These are phyloP conservation scores for Epichloe coenophiala DNA, from an alignment of 2,329 filamentous ascomycete species.

Conservation along the genomic window DNA sequence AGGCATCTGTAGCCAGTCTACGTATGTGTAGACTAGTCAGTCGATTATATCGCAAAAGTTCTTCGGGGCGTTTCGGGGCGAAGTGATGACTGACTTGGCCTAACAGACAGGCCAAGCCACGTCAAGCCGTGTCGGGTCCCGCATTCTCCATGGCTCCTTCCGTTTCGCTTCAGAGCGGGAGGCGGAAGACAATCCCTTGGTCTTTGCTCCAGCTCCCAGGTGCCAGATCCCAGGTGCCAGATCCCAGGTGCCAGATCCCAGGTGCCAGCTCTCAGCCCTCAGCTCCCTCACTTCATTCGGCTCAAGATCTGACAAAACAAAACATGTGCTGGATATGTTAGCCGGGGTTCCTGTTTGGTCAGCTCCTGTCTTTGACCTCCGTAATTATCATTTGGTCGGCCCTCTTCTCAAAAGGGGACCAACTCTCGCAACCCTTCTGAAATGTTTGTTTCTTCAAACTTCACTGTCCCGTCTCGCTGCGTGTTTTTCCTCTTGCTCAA, in stretches of 20 bases:
- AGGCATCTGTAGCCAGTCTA: neutral
- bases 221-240: neutral
- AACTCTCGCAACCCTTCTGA: constrained; percentile 1
- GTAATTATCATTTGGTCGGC: constrained; percentile 1
- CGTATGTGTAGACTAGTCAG: neutral
- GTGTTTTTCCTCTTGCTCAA: neutral
- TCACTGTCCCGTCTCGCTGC: neutral
- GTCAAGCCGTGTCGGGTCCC: constrained; percentile 3
- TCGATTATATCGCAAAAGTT: neutral
- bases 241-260: too few relatives aligned
- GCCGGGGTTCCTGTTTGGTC: constrained; percentile 4
- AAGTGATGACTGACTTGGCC: neutral
- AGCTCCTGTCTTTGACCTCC: neutral
- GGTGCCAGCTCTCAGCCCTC: neutral
- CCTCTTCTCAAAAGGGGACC: constrained; percentile 6
- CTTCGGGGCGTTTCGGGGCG: too few relatives aligned
- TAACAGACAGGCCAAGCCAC: constrained; percentile 2
- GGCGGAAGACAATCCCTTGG: constrained; percentile 1
- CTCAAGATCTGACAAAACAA: constrained; percentile 1
- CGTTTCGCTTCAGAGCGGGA: constrained; percentile 4
- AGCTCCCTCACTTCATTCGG: neutral
- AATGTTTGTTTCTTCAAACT: constrained; percentile 4
- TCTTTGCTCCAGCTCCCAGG: neutral
- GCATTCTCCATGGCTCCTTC: constrained; percentile 3
- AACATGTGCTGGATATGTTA: constrained; percentile 1